Evolutionary conservation across 1,139 yeast genomes (phyloP).

Genomic region (Kluyveromyces sp.): DNA sequence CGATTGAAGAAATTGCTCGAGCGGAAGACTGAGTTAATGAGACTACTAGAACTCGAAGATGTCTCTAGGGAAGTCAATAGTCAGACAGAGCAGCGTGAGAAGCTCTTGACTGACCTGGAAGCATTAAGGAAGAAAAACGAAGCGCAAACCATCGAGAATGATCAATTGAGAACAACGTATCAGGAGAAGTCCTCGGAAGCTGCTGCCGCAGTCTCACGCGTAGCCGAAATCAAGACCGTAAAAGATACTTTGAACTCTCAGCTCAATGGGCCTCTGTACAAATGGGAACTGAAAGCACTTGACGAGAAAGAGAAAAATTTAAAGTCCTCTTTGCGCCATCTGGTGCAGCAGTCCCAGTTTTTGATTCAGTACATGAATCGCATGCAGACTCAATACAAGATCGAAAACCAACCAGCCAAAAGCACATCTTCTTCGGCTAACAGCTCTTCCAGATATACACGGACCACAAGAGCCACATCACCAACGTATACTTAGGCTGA

Average conservation of each 20-base stretch:
- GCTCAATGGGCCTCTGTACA: conserved; percentile 40
- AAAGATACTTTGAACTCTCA: conserved; percentile 34
- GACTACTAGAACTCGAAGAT: conserved; percentile 8
- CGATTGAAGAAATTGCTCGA: conserved; percentile 10
- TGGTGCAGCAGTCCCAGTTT: conserved; percentile 17
- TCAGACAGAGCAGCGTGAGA: conserved; percentile 15
- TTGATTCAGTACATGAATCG: conserved; percentile 19
- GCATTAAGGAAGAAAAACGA: conserved; percentile 30
- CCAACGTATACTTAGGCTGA: conserved; percentile 25
- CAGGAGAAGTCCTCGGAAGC: conserved; percentile 51
- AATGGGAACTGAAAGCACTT: conserved; percentile 28
- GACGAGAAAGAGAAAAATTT: conserved; percentile 13
- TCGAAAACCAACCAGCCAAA: conserved; percentile 9
- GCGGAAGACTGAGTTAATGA: conserved; percentile 11
- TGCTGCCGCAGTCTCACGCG: conserved; percentile 40
- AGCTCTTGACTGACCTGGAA: conserved; percentile 16
- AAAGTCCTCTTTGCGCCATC: conserved; percentile 13
- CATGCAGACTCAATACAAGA: conserved; percentile 17
- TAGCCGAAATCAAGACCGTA: conserved; percentile 32
- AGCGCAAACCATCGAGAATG: conserved; percentile 35
- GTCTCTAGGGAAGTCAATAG: conserved; percentile 14
- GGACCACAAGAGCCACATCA: conserved; percentile 21
- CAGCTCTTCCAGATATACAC: conserved; percentile 12
- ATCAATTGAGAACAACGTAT: conserved; percentile 41
- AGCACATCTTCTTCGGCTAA: conserved; percentile 9